phyloP scores from a whole-genome alignment of 495 filamentous ascomycete species.

The Penicillium arizonense region DNA sequence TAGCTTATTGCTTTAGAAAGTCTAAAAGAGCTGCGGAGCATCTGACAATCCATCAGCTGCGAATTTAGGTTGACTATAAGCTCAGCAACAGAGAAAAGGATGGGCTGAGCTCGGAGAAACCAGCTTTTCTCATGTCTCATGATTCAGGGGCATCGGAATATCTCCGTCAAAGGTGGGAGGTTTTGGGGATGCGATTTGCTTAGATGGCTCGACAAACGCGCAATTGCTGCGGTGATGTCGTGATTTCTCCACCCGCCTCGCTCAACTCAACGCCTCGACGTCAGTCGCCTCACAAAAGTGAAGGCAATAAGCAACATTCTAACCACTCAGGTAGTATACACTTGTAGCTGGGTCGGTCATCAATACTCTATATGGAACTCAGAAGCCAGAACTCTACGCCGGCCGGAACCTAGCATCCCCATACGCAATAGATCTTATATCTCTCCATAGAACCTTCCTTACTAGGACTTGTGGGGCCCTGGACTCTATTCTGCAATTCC shows the following conservation, averaged over 20 bases:
- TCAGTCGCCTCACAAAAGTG: background rate
- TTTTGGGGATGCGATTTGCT: background rate
- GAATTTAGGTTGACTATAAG: background rate
- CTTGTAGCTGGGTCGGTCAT: background rate
- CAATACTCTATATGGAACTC: too few species aligned
- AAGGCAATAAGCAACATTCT: background rate
- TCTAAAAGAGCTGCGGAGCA: too few species aligned
- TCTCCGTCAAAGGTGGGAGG: background rate
- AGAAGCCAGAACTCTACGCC: too few species aligned
- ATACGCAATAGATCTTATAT: background rate
- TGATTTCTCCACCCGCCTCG: constrained; percentile 1
- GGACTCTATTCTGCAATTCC: background rate
- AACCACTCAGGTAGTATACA: background rate
- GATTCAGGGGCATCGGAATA: background rate
- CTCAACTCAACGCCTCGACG: background rate
- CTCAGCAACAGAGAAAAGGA: background rate
- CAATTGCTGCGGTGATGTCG: constrained; percentile 11
- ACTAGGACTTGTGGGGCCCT: background rate
- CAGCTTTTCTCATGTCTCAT: background rate
- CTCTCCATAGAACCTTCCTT: background rate
- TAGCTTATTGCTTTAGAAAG: too few species aligned
- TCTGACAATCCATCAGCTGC: background rate
- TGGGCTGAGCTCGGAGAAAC: background rate
- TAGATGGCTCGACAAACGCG: constrained; percentile 2
- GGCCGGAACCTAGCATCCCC: background rate